Evolutionary conservation across 2,329 filamentous ascomycete genomes (phyloP), one percentile per base, ranked within the genome.

Genomic region (Colletotrichum neosansevieriae): DNA sequence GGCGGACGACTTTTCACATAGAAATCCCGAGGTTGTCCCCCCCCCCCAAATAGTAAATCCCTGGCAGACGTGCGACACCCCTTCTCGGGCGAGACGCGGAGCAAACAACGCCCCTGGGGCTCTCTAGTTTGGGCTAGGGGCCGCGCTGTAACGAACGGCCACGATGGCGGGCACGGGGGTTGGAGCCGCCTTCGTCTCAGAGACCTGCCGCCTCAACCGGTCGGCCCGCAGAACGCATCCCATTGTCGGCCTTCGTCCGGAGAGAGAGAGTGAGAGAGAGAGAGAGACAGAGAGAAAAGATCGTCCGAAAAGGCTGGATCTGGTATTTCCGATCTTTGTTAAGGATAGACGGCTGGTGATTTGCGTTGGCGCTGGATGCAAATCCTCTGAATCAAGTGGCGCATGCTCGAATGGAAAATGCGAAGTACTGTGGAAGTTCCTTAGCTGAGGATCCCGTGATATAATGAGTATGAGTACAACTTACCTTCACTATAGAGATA

Each of bases 141-240:
- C 49, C 17, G 57, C 11, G 15, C 4, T 54, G 51, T 32, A 40
- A 54, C 34, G 34, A 24, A 15, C 29, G 29, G 29, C 29, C 29
- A 29, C 29, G 29, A 29, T 29, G n/a, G 21, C 36, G 21, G 21
- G 21, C 21, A 44, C 42, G 36, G 53, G 53, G 53, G 13, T 38
- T 29, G 11, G 29, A 36, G 17, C 29, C 29, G 29, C 21, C 6
- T 6, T 24, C 44, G 57, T 59, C 57, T 59, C 57, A 50, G 24
- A 32, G 32, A 17, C 29, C 19, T 59, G 57, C 57, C 57, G 57
- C 19, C 36, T 49, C 12, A 59, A n/a, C 57, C 57, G 44, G 2
- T 32, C 49, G 32, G 44, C 5, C 57, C 57, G 29, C 29, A 9
- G 29, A 29, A 29, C 29, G 29, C 29, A 29, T 29, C 57, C 13